phyloP scores from a whole-genome alignment of 2,329 filamentous ascomycete species.

The Stagonosporopsis chrysanthemi region DNA sequence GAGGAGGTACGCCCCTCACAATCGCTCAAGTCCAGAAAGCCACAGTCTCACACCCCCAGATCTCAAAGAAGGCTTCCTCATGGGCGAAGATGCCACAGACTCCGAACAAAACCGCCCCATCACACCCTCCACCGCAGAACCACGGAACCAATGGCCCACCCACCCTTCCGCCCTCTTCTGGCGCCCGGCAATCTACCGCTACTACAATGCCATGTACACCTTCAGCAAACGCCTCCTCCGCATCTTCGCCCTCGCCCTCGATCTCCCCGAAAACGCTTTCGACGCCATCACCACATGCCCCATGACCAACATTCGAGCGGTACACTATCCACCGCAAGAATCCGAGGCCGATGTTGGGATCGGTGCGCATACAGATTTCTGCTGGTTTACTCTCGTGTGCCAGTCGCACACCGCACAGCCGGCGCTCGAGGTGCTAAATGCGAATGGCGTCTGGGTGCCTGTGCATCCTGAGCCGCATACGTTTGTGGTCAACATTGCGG shows the following conservation, averaged over 20 bases:
- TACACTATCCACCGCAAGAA: constrained; percentile 52
- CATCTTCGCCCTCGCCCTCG: constrained; percentile 51
- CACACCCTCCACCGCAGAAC: constrained; percentile 20
- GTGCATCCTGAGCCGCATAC: constrained; percentile 46
- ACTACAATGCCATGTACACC: constrained; percentile 41
- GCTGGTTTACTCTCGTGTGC: constrained; percentile 53
- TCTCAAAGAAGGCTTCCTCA: constrained; percentile 47
- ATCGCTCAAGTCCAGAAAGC: background rate
- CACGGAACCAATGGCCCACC: constrained; percentile 45
- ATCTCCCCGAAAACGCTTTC: constrained; percentile 50
- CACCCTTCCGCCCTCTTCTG: constrained; percentile 39
- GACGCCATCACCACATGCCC: constrained; percentile 51
- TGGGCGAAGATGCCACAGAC: constrained; percentile 47
- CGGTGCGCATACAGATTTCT: constrained; percentile 54
- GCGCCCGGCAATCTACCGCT: constrained; percentile 41
- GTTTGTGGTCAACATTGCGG: constrained; percentile 53
- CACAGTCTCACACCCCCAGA: constrained; percentile 25
- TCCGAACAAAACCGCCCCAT: constrained; percentile 37
- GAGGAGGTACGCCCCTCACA: constrained; percentile 33
- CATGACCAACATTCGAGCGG: constrained; percentile 52
- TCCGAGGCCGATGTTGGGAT: constrained; percentile 47
- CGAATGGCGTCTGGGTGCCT: constrained; percentile 52
- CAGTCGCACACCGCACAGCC: constrained; percentile 37
- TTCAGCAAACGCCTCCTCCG: constrained; percentile 44
- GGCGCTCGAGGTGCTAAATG: constrained; percentile 53